Conservation (phyloP, 345 rosid genomes). For the Pseudoturritis turrita region DNA sequence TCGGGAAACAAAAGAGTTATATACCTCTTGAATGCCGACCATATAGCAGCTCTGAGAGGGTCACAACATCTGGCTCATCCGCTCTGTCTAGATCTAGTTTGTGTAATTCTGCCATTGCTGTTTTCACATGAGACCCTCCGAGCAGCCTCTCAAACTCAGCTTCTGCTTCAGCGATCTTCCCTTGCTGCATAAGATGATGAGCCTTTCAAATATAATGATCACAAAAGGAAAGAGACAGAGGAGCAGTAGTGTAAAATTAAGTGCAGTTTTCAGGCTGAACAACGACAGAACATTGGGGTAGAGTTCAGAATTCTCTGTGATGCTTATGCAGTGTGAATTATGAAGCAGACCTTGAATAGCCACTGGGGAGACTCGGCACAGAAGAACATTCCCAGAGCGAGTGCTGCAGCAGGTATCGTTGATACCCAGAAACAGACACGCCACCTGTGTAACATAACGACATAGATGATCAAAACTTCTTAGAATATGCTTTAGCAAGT, state of each 20-base stretch:
- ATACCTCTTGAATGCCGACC: slow-evolving; percentile 90
- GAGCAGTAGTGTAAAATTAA: not conserved
- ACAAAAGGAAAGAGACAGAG: not conserved
- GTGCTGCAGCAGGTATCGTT: slow-evolving; percentile 73
- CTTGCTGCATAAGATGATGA: slow-evolving; percentile 53
- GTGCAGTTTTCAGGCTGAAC: not conserved
- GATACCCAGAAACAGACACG: slow-evolving; percentile 90
- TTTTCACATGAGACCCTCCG: slow-evolving; percentile 73
- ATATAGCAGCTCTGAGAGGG: slow-evolving; percentile 58
- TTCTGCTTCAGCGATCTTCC: slow-evolving; percentile 81
- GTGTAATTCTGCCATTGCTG: slow-evolving; percentile 76
- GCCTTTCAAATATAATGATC: not conserved
- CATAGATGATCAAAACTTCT: not conserved
- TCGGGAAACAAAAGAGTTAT: slow-evolving; percentile 1
- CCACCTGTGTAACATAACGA: slow-evolving; percentile 60
- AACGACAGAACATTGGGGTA: not conserved
- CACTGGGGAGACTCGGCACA: slow-evolving; percentile 93
- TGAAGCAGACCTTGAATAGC: slow-evolving; percentile 74
- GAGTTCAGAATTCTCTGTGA: not conserved
- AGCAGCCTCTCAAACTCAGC: slow-evolving; percentile 79
- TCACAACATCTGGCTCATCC: slow-evolving; percentile 62
- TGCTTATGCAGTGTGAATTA: not conserved
- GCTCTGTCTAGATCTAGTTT: slow-evolving; percentile 64
- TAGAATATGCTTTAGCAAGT: not conserved
- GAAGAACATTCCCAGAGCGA: slow-evolving; percentile 70